Conservation (phyloP, 2,329 filamentous ascomycete genomes). For the Fusarium sp. region DNA sequence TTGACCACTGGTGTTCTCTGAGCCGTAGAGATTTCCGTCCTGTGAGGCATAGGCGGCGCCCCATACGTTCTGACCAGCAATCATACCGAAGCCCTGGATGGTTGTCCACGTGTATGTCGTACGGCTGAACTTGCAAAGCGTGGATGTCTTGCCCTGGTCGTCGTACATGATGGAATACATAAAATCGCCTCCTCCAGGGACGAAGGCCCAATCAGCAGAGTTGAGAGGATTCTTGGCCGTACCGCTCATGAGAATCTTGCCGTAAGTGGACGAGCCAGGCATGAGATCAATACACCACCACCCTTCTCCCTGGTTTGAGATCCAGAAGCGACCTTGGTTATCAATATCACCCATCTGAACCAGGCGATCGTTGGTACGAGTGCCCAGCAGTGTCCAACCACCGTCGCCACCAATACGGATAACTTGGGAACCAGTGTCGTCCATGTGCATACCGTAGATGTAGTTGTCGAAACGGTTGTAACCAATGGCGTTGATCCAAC, state of each 20-base stretch:
- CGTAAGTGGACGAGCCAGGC: constrained; percentile 30
- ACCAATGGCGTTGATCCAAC: constrained; percentile 34
- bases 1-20: constrained; percentile 28
- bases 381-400: constrained; percentile 20
- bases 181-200: constrained; percentile 39
- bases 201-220: constrained; percentile 38
- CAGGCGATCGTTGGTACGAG: constrained; percentile 21
- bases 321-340: constrained; percentile 34
- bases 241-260: constrained; percentile 32
- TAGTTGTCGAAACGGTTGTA: constrained; percentile 37
- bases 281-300: constrained; percentile 40
- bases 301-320: constrained; percentile 31
- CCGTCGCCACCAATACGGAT: constrained; percentile 38
- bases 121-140: constrained; percentile 34
- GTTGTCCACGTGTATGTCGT: constrained; percentile 29
- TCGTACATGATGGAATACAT: constrained; percentile 31
- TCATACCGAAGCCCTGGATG: constrained; percentile 7
- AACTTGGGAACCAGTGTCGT: constrained; percentile 25
- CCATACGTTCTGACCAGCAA: constrained; percentile 31
- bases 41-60: constrained; percentile 32
- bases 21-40: constrained; percentile 35
- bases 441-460: constrained; percentile 30
- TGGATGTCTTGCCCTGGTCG: background rate
- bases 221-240: constrained; percentile 5
- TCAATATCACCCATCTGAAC: constrained; percentile 40